Conservation (phyloP, 2,329 filamentous ascomycete genomes). For the Xylaria sp. region DNA sequence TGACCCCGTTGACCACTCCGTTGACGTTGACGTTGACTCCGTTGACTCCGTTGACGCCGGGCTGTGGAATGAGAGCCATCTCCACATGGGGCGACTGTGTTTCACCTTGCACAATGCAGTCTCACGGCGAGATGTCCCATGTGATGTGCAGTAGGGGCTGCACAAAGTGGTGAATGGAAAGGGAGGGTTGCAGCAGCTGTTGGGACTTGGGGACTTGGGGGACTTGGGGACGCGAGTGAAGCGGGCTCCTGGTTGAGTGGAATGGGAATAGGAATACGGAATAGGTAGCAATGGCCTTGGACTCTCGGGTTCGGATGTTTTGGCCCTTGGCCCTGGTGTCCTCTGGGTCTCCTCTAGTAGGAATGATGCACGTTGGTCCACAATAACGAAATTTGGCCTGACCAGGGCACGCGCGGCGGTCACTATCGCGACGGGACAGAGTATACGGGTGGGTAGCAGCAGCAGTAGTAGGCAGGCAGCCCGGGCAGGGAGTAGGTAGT, state of each 20-base stretch:
- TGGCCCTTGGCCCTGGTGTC: background rate
- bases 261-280: background rate
- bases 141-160: constrained; percentile 8
- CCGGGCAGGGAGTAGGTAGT: no score
- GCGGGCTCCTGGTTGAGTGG: background rate
- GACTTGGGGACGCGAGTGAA: background rate
- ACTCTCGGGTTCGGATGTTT: background rate
- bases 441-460: no score
- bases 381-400: constrained; percentile 16
- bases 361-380: constrained; percentile 8
- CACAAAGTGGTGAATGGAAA: background rate
- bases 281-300: background rate
- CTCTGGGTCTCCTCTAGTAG: constrained; percentile 8
- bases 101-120: constrained; percentile 3
- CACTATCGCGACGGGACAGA: constrained; percentile 3
- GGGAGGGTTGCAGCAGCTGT: background rate
- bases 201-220: no score
- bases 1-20: constrained; percentile 22
- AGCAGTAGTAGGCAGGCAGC: constrained; percentile 2
- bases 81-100: constrained; percentile 16
- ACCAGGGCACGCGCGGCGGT: constrained; percentile 4
- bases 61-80: constrained; percentile 30
- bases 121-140: constrained; percentile 11
- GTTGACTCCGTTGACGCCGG: constrained; percentile 23
- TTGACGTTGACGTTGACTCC: constrained; percentile 5